Base-by-base conservation (phyloP, 495 filamentous ascomycete genomes). In the Penicillium crystallinum region DNA sequence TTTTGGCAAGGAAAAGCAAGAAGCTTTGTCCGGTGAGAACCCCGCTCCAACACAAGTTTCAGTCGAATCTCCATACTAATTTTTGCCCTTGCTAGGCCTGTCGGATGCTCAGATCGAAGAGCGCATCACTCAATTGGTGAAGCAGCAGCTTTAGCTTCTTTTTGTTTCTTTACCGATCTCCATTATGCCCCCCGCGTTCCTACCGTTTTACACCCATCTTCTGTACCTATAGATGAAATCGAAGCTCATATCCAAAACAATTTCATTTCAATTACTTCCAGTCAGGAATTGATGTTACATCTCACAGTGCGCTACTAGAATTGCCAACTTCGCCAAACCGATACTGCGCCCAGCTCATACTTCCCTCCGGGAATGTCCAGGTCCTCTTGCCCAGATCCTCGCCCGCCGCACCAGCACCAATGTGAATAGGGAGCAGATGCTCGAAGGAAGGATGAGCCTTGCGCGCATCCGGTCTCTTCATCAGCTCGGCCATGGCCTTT, bases 31-130 rank as follows among this genome's bases (percentile, higher is more conserved):
- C 61, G 91, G 91, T 93, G 59, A 30, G 70, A 55, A 9, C 23
- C 9, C 53, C 61, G n/a, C 19, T 49, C 34, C 48, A 48, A 48
- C 38, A 41, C 6, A 43, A 4, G 11, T 15, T 10, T 23, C n/a
- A 11, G 37, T 19, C 21, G 14, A 35, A 8, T 9, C 31, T n/a
- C 19, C 41, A 31, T 55, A 54, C 54, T 68, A 49, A 65, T 47
- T 48, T n/a, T 23, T 53, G 44, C 31, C 25, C 38, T 18, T 25
- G 15, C 21, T 61, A 95, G 91, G 91, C 43, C 77, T 98, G 55
- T 83, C 86, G 45, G 90, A 95, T 65, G 86, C 93, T 71, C 83
- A 91, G 72, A 96, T 98, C 60, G 95, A 97, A 76, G 87, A 90
- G 42, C 84, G 84, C 58, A 82, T 98, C 53, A 85, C 89, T 50